Evolutionary conservation across 2,329 filamentous ascomycete genomes (phyloP), one percentile per base, ranked within the genome.

Genomic region (Sarocladiaceae sp.): DNA sequence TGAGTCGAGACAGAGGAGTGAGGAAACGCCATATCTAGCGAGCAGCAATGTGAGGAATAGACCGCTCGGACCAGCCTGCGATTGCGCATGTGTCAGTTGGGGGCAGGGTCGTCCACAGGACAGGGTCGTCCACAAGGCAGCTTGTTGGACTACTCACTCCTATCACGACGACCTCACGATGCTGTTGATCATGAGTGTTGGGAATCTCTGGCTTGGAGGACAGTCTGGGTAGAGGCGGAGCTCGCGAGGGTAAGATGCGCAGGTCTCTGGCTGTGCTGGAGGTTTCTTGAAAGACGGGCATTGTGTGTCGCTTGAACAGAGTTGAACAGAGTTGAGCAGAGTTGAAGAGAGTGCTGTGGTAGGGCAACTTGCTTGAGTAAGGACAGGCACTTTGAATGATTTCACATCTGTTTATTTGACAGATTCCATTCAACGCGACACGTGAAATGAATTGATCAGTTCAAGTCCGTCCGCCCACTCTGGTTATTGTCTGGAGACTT

Each of bases 11-110:
- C 37, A 41, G 37, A 41, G 37, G 12, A 41, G 37, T 29, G 37
- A 41, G n/a, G 21, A 27, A 19, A 41, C 23, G 23, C 37, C 37
- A 41, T 41, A 41, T 41, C 37, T 41, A 15, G 37, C 37, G 10
- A 41, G 23, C 15, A 41, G 24, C 19, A 41, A 19, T 3, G 37
- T 41, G 4, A 41, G 37, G 23, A 41, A 41, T 16, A 41, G 37
- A 9, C 37, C 37, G 15, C 37, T 41, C 4, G 37, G 37, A 5
- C 37, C 37, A 29, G 37, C 37, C 37, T 41, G 23, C 13, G 6
- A 41, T 16, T 18, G 20, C 4, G 19, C 11, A 29, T 6, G 13
- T 29, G 13, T 41, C 9, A 41, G 23, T 29, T n/a, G n/a, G 26
- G 15, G 37, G 15, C 24, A 11, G 21, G 6, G 10, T 16, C 23